Percentiles rank a stretch among this genome's conserved stretches.
Conservation (phyloP, 331 rosid genomes). For the Dryas integrifolia region DNA sequence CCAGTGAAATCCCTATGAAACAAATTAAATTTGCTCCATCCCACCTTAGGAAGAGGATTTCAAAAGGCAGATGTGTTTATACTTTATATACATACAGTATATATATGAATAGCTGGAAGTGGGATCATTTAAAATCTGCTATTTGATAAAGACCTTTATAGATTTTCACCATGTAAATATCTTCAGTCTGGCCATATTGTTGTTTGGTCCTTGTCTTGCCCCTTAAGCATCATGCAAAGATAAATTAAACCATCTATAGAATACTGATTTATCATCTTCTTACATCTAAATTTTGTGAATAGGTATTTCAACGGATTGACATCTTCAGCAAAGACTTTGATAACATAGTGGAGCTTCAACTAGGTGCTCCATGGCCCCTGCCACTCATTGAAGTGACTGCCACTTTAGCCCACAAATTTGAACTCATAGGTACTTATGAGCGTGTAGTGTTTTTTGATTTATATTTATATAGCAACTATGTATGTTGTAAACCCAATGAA, state of each 20-base stretch:
- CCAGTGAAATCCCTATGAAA: not conserved
- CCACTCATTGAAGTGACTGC: conserved; percentile 71
- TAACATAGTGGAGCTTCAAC: conserved; percentile 75
- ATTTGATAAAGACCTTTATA: not conserved
- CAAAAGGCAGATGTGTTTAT: not conserved
- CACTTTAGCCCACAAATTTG: conserved; percentile 95
- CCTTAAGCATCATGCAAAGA: not conserved
- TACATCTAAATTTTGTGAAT: conserved; percentile 13
- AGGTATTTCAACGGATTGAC: conserved; percentile 95
- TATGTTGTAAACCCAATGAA: conserved; percentile 10
- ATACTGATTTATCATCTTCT: not conserved
- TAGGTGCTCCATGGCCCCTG: conserved; percentile 93
- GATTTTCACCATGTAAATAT: not conserved
- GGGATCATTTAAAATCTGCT: not conserved
- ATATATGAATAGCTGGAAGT: not conserved
- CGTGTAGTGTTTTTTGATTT: conserved; percentile 15
- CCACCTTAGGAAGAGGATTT: not conserved
- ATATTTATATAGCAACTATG: conserved; percentile 7
- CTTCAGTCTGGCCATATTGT: not conserved
- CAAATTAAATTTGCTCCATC: not conserved
- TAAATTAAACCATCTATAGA: not conserved
- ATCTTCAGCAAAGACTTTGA: conserved; percentile 79
- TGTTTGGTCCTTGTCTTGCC: conserved; percentile 2
- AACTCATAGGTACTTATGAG: conserved; percentile 52
- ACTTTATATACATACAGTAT: not conserved